Base-by-base conservation (phyloP, 106 monocot species). In the Dendrobium nobile region DNA sequence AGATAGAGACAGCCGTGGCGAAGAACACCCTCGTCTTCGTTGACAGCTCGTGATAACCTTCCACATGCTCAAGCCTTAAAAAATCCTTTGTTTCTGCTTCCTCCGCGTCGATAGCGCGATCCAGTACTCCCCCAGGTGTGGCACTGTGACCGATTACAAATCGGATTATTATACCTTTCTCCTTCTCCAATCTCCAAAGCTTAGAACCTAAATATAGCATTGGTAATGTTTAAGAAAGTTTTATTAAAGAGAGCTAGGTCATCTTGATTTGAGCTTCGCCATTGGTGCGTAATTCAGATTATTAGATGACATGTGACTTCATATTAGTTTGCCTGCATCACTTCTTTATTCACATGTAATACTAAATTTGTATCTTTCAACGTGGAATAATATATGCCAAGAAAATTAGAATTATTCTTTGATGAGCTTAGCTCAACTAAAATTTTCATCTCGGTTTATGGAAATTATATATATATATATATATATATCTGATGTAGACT, bases 81-180 rank as follows among this genome's bases (percentile, higher is more conserved):
- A 96, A 96, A 82, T 96, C 96, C 48, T 86, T 83, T 9, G 82
- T 88, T 80, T 90, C 86, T 0, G 88, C 90, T 9, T 93, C 92
- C 83, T 97, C 96, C 5, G 82, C 86, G 51, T 97, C 96, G 67
- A 97, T 86, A 7, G 88, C 86, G 1, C 83, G 82, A 79, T 97
- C 96, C 11, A 97, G 86, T 65, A 77, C 84, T 1, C 94, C 88
- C 41, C 88, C 89, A 10, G 82, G 82, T 2, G 87, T 82, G 40
- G 86, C 90, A 47, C 92, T 97, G 65, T 87, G 94, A 24, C 96
- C 96, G 70, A 97, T 97, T 81, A 97, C 94, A 75, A 97, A 97
- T 47, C 96, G 76, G 1, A 97, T 67, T 28, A 97, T 90, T 7
- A 97, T 78, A 10, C 96, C 94, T 75, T 97, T 97, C 84, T 92